A percentile compares a stretch with the other conserved stretches of the same genome.
phyloP scores from a whole-genome alignment of 805 yeast species.

The Yamadazyma tumulicola region DNA sequence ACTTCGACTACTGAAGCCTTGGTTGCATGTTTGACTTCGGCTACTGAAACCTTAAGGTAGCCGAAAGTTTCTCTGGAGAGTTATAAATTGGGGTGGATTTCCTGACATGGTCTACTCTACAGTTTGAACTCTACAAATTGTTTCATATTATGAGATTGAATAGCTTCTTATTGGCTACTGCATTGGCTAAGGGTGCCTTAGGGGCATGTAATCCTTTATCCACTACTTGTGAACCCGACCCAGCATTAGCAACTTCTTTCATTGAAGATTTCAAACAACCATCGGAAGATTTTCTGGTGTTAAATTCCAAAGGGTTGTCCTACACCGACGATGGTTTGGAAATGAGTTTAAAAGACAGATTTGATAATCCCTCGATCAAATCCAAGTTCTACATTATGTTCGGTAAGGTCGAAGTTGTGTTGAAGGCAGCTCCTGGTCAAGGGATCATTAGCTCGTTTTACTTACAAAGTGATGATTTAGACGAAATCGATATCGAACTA shows the following conservation, averaged over 20 bases:
- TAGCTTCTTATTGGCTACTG: conserved; percentile 8
- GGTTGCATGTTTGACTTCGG: too few relatives aligned
- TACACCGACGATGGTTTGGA: conserved; percentile 56
- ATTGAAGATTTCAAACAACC: conserved; percentile 22
- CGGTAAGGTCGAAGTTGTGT: conserved; percentile 72
- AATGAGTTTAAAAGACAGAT: conserved; percentile 57
- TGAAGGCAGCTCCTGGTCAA: conserved; percentile 70
- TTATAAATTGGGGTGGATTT: too few relatives aligned
- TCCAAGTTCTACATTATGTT: conserved; percentile 86
- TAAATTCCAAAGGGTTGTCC: conserved; percentile 20
- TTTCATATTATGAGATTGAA: conserved; percentile 7
- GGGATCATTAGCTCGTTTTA: conserved; percentile 83
- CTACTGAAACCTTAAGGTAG: too few relatives aligned
- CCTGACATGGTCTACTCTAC: too few relatives aligned
- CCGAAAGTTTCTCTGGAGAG: too few relatives aligned
- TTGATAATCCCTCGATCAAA: conserved; percentile 73
- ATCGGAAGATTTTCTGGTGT: conserved; percentile 19
- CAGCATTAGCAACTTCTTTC: conserved; percentile 28
- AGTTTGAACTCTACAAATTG: too few relatives aligned
- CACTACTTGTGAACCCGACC: conserved; percentile 23
- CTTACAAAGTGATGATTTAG: conserved; percentile 78
- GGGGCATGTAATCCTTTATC: conserved; percentile 27
- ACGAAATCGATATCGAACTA: conserved; percentile 89
- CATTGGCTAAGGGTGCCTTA: conserved; percentile 2
- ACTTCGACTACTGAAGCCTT: too few relatives aligned